These are phyloP conservation scores for Dryadomyces quercus-mongolicae DNA, from an alignment of 2,329 filamentous ascomycete genomes.

Conservation along the genomic window DNA sequence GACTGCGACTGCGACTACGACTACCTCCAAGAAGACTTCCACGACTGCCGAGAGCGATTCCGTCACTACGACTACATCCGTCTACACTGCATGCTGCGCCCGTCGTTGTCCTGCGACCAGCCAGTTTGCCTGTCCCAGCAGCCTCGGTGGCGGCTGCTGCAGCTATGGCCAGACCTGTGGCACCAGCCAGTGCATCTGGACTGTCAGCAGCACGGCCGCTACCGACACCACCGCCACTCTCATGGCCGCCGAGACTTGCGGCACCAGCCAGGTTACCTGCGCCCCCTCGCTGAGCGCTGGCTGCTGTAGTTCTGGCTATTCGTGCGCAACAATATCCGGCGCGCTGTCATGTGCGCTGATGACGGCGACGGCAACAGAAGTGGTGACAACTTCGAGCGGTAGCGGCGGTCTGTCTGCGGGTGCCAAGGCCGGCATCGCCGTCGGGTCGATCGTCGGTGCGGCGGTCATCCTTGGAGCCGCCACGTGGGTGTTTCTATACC, in stretches of 20 bases:
- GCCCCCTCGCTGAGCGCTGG: constrained; percentile 27
- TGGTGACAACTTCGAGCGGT: not conserved
- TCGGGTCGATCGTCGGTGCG: constrained; percentile 34
- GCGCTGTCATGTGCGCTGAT: constrained; percentile 27
- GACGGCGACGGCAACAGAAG: constrained; percentile 7
- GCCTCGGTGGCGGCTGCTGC: constrained; percentile 38
- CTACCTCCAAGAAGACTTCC: not conserved
- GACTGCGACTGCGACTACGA: constrained; percentile 6
- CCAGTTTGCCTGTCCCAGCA: constrained; percentile 30
- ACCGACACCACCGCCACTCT: constrained; percentile 14
- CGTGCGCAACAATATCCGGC: constrained; percentile 27
- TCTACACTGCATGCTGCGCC: constrained; percentile 23
- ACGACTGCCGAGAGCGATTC: constrained; percentile 14
- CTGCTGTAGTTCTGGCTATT: constrained; percentile 34
- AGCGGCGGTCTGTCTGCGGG: constrained; percentile 27
- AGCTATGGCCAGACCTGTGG: constrained; percentile 30
- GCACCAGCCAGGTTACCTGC: constrained; percentile 31
- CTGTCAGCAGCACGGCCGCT: constrained; percentile 6
- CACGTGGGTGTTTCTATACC: constrained; percentile 33
- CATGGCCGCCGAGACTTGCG: constrained; percentile 29
- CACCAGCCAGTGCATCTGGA: constrained; percentile 22
- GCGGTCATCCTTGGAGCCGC: constrained; percentile 27
- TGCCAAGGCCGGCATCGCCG: constrained; percentile 44
- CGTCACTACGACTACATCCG: constrained; percentile 16
- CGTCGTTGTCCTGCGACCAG: constrained; percentile 28